Evolutionary conservation across 352 stramenopile genomes (phyloP).

Genomic region (Phytophthora ohioensis): DNA sequence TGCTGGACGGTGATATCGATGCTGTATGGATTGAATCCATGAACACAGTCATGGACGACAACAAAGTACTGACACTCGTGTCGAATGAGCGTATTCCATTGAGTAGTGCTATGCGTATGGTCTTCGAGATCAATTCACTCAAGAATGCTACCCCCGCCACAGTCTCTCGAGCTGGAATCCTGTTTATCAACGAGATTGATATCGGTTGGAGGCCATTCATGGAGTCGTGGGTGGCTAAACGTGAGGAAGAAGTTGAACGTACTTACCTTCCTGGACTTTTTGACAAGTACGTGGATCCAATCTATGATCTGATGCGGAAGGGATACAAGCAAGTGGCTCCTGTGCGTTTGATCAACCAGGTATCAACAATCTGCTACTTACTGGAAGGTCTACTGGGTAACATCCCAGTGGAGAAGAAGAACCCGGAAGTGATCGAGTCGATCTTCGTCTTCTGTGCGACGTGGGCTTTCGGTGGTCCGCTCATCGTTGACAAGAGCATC

Average conservation of each 20-base stretch:
- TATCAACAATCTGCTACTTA: conserved; percentile 96
- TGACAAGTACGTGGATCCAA: conserved; percentile 96
- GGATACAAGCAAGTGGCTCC: conserved; percentile 96
- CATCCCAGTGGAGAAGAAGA: conserved; percentile 92
- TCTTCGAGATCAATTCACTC: conserved; percentile 92
- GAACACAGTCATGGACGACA: conserved; percentile 99
- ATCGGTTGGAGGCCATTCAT: conserved; percentile 97
- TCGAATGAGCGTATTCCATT: conserved; percentile 90
- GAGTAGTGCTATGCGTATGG: conserved; percentile 89
- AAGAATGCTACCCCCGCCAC: conserved; percentile 90
- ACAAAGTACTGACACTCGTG: conserved; percentile 95
- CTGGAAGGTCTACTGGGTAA: conserved; percentile 93
- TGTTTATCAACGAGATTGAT: conserved; percentile 91
- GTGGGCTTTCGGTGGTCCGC: conserved; percentile 96
- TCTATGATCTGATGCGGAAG: conserved; percentile 94
- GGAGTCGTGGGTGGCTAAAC: conserved; percentile 95
- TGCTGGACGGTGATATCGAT: conserved; percentile 90
- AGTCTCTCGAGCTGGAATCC: conserved; percentile 88
- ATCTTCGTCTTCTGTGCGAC: conserved; percentile 97
- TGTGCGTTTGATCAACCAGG: conserved; percentile 95
- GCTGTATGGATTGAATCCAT: conserved; percentile 93
- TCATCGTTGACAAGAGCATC: conserved; percentile 94
- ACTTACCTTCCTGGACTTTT: conserved; percentile 95
- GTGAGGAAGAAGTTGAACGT: conserved; percentile 92
- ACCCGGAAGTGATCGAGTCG: conserved; percentile 93